Conservation (phyloP, 2,329 filamentous ascomycete genomes). For the Coniosporium tulheliwenetii region DNA sequence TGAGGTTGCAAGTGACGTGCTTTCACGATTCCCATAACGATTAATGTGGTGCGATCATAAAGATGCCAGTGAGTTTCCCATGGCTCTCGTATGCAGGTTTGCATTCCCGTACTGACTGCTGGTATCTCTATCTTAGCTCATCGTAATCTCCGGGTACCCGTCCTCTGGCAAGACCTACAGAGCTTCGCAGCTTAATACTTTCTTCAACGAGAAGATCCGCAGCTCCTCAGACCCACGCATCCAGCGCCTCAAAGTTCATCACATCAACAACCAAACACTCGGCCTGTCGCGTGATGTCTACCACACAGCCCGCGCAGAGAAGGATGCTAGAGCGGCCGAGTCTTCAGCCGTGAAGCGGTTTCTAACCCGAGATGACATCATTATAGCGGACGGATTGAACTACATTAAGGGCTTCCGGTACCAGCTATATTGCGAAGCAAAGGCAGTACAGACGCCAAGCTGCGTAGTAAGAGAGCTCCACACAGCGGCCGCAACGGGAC, state of each 20-base stretch:
- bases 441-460: slow-evolving; percentile 59
- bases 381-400: slow-evolving; percentile 66
- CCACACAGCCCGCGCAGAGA: slow-evolving; percentile 63
- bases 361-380: slow-evolving; percentile 56
- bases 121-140: slow-evolving; percentile 28
- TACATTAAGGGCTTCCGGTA: slow-evolving; percentile 88
- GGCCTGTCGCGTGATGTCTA: slow-evolving; percentile 57
- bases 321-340: slow-evolving; percentile 62
- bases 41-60: neutral
- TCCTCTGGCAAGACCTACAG: slow-evolving; percentile 48
- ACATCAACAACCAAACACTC: slow-evolving; percentile 58
- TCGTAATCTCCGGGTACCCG: slow-evolving; percentile 47
- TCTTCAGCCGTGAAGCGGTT: slow-evolving; percentile 67
- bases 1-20: no score
- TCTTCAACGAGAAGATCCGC: slow-evolving; percentile 44
- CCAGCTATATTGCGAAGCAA: slow-evolving; percentile 72
- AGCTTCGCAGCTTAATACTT: slow-evolving; percentile 46
- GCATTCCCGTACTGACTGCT: neutral
- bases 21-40: no score
- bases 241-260: slow-evolving; percentile 47
- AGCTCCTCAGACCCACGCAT: slow-evolving; percentile 28
- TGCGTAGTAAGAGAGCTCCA: slow-evolving; percentile 42
- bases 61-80: slow-evolving; percentile 5
- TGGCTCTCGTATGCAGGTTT: no score
- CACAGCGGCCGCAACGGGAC: neutral